Evolutionary conservation across 1,284 basidiomycete species (phyloP), one percentile per base, ranked within the genome.

Genomic region (Ganoderma resinaceum): DNA sequence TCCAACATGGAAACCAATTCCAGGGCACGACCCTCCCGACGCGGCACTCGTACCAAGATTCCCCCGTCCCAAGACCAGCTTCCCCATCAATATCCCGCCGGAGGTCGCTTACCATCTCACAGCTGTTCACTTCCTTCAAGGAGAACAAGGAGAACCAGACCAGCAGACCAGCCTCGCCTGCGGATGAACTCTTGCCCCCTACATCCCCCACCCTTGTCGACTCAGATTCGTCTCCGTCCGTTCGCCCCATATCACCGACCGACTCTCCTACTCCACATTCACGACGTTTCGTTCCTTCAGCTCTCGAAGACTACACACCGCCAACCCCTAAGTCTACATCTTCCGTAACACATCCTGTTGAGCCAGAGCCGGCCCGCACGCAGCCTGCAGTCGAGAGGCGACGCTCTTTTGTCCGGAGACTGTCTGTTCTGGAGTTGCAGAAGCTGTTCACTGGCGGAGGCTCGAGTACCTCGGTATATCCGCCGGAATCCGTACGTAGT

Each of bases 351-450:
- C 57, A 26, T 63, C 29, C 58, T 66, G 9, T 38, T 59, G 18
- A 43, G 23, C 29, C 33, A 23, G 66, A 70, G 23, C 57, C 57
- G 20, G 40, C 62, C 3, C 31, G 61, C 20, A 64, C n/a, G n/a
- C n/a, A 68, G 26, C 74, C 74, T 3, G 65, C 72, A 5, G 63
- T 77, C 14, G 73, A 73, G n/a, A 75, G 73, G 63, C 70, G 73
- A 59, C 76, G 74, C 40, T 79, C 78, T 9, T 80, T 80, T 73
- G 73, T 76, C 16, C 75, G 72, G 1, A 72, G 78, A 8, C 72
- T 80, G 12, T 80, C 78, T 20, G 76, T 77, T 6, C 76, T 78
- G 14, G 77, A 80, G 62, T 70, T 80, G 31, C 78, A 78, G 62
- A 74, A 75, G 60, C 62, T 80, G n/a, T 79, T 80, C 67, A 72